Percentiles rank a stretch among this genome's conserved stretches.
Evolutionary conservation across 805 yeast genomes (phyloP).

Genomic region (Debaryomyces maramus): DNA sequence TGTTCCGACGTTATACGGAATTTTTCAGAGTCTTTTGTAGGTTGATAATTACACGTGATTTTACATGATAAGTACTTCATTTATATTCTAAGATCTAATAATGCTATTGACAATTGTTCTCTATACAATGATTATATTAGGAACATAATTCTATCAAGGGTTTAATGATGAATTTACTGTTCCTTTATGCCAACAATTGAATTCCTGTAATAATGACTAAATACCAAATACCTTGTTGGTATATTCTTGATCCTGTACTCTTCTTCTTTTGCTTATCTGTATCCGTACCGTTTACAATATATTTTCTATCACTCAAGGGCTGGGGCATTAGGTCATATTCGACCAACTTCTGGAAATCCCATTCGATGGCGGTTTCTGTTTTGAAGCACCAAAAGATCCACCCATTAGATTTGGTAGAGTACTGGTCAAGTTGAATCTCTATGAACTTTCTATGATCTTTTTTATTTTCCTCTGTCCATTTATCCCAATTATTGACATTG

Average conservation of each 20-base stretch:
- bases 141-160: neutral
- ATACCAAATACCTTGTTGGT: neutral
- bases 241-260: neutral
- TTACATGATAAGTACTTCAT: too few relatives aligned
- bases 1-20: too few relatives aligned
- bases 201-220: neutral
- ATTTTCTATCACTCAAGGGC: conserved; percentile 47
- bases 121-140: too few relatives aligned
- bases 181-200: too few relatives aligned
- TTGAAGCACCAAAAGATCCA: conserved; percentile 75
- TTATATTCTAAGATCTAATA: too few relatives aligned
- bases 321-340: conserved; percentile 57
- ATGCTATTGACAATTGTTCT: too few relatives aligned
- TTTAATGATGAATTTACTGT: neutral
- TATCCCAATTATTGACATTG: conserved; percentile 30
- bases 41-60: conserved; percentile 1
- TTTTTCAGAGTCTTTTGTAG: neutral
- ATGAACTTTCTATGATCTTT: conserved; percentile 51
- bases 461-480: conserved; percentile 46
- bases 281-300: conserved; percentile 34
- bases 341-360: conserved; percentile 60
- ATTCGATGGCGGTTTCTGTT: conserved; percentile 64
- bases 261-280: conserved; percentile 15
- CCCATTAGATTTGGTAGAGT: conserved; percentile 46
- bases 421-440: conserved; percentile 62